Base-by-base conservation (phyloP, 1,284 basidiomycete species). In the Spongiforma sp. region DNA sequence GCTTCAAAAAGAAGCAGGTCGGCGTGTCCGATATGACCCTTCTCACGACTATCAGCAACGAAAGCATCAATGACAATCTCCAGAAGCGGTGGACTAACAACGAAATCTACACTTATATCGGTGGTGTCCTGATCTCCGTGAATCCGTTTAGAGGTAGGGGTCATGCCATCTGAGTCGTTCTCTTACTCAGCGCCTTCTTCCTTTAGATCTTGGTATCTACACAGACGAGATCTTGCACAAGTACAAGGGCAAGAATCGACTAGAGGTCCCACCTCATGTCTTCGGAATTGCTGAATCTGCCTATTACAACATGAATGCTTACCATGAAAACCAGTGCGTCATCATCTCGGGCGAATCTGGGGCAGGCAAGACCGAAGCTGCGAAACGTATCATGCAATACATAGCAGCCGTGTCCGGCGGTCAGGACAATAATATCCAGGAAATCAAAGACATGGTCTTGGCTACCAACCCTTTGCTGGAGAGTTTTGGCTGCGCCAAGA, bases 381-480 rank as follows among this genome's bases (percentile, higher is more conserved):
- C 96, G 30, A 98, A 98, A 78, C 89, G 96, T 63, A 99, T 99
- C 80, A 99, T 99, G 98, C 96, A 99, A 80, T 99, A 99, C 77
- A 98, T 99, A 69, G 98, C 98, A 15, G 98, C 94, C 9, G 98
- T 99, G 4, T 95, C 94, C 41, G 94, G 94, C 61, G 91, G 92
- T 4, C 87, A 90, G 67, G 91, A 91, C 73, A 89, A 86, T 72
- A 90, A 89, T 69, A 99, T 99, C 68, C 94, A 97, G 76, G 92
- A 96, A 77, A 96, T 99, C 79, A 99, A 99, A 83, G 96, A 99
- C 75, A 99, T 99, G 98, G 98, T 99, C n/a, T 84, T 99, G 50
- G 98, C 98, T 12, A 99, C 98, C 21, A 99, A 99, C 78, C 98
- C 98, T 28, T 80, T 99, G 48, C 83, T 99, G 67, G 98, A 99